Conservation (phyloP, 2,329 filamentous ascomycete species). For the Trichoderma afroharzianum region DNA sequence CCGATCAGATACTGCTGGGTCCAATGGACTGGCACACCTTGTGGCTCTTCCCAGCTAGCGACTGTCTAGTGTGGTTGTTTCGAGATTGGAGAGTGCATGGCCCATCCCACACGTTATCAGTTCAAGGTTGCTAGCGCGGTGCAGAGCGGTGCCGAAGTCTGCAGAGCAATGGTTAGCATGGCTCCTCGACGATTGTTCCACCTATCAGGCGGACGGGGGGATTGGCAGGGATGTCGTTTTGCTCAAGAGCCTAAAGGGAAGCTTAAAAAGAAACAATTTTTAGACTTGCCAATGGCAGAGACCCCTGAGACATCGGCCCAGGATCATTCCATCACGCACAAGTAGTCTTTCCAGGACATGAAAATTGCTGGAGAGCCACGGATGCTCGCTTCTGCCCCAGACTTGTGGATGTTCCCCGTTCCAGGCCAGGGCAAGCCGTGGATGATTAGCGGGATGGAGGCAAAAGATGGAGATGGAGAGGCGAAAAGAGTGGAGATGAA, state of each 20-base stretch:
- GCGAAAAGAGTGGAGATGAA: neutral
- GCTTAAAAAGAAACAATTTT: constrained; percentile 12
- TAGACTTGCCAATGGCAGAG: neutral
- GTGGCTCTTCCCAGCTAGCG: neutral
- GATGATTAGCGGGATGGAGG: neutral
- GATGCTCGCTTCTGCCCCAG: neutral
- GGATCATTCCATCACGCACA: neutral
- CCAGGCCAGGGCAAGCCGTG: neutral
- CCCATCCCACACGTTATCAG: neutral
- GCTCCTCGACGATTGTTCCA: neutral
- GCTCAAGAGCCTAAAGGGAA: neutral
- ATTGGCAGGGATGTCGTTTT: neutral
- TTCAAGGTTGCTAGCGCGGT: neutral
- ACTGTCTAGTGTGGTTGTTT: neutral
- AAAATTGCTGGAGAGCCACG: neutral
- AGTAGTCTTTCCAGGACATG: neutral
- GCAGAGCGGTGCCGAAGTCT: neutral
- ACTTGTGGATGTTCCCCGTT: neutral
- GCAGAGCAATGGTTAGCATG: neutral
- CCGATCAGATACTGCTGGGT: neutral
- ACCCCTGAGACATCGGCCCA: neutral
- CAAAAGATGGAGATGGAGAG: neutral
- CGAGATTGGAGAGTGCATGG: neutral
- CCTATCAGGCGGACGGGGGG: neutral
- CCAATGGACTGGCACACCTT: neutral